Evolutionary conservation across 495 filamentous ascomycete species (phyloP), one percentile per base, ranked within the genome.

Genomic region (Bryoglossum gracile): DNA sequence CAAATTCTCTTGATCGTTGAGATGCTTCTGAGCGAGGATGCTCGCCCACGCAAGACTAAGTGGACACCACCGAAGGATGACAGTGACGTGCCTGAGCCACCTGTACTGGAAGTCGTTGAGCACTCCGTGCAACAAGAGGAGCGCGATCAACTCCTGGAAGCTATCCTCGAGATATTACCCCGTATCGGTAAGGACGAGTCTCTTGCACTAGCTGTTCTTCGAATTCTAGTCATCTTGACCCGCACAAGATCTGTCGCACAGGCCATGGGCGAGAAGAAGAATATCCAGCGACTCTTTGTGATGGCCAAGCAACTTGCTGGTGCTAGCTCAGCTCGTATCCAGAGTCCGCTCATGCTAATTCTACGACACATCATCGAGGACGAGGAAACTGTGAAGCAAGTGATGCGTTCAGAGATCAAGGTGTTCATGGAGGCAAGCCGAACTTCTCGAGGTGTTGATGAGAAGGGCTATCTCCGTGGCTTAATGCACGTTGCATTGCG

Each of bases 331-430:
- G 72, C 83, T 18, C 82, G 82, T 41, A 73, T 97, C 4, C 87
- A 85, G 57, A 82, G 83, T 54, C 63, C 70, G 55, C 82, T 97
- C 46, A 84, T 97, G 78, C 68, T 94, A 18, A 82, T 97, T 38
- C 70, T 99, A 39, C 81, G 94, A 18, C 92, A 99, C 60, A 84
- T 97, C 13, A 76, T 96, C 32, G 92, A 99, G 66, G 94, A 99
- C 57, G 89, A 92, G 44, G 80, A 88, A 39, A 91, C 83, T 0
- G 74, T 96, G 30, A 87, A 86, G 42, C 86, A 95, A 57, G 82
- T 96, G 58, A 96, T 99, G 88, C 75, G 84, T 45, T 84, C 83
- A 30, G 92, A 97, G 57, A 95, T 99, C 57, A 77, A 82, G 46
- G 64, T 80, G 16, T 82, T 75, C 59, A 84, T 94, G 48, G 74